These are phyloP conservation scores for Yamagishiella unicocca DNA, from an alignment of 139 green algal genomes.

Conservation along the genomic window DNA sequence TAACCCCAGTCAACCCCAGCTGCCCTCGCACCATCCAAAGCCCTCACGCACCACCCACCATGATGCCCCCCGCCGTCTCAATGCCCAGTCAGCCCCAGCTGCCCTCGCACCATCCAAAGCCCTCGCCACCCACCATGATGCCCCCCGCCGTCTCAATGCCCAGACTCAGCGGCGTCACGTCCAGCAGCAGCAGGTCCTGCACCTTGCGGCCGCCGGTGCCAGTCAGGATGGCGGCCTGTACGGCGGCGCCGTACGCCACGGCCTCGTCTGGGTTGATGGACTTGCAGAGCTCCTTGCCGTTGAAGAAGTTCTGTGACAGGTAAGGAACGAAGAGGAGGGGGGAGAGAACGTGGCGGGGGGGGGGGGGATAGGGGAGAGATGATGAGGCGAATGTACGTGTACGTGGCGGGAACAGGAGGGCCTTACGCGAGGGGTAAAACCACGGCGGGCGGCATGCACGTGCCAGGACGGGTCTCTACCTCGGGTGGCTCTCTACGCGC, in stretches of 20 bases:
- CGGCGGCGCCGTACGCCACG: slow-evolving; percentile 95
- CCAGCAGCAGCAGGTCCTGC: slow-evolving; percentile 95
- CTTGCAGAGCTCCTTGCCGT: slow-evolving; percentile 97
- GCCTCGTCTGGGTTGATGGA: slow-evolving; percentile 98
- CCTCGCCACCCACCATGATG: slow-evolving; percentile 60
- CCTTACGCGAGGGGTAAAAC: no score
- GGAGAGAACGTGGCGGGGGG: not conserved
- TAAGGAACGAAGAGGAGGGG: not conserved
- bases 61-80: slow-evolving; percentile 82
- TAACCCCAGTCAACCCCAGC: not conserved
- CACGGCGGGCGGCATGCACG: no score
- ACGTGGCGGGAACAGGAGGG: no score
- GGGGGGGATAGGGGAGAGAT: not conserved
- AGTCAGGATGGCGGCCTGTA: slow-evolving; percentile 95
- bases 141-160: slow-evolving; percentile 89
- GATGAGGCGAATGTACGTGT: no score
- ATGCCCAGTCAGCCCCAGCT: slow-evolving; percentile 62
- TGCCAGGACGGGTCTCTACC: no score
- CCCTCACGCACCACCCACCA: slow-evolving; percentile 53
- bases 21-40: not conserved
- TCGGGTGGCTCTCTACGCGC: no score
- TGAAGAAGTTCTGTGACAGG: slow-evolving; percentile 29
- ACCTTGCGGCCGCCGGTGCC: slow-evolving; percentile 91
- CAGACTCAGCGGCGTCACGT: slow-evolving; percentile 94
- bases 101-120: not conserved